A percentile compares a stretch with the other conserved stretches of the same genome.
Evolutionary conservation across 1,284 basidiomycete species (phyloP).

Genomic region (Trichosporon inkin): DNA sequence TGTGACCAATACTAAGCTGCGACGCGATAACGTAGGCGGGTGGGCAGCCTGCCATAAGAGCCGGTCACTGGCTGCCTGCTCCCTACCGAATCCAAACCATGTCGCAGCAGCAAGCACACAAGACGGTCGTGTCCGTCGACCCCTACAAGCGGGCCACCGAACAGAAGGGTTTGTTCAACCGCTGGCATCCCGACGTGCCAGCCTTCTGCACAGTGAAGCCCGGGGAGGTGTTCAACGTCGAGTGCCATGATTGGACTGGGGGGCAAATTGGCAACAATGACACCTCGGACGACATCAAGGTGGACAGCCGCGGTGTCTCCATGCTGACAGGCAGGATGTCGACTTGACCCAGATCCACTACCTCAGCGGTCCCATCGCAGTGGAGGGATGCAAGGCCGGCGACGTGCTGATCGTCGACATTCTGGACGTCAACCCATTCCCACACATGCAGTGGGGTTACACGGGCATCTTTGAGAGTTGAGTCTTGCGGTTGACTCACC

Average conservation of each 20-base stretch:
- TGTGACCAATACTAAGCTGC: too few relatives aligned
- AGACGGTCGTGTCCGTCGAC: conserved; percentile 12
- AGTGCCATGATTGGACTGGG: conserved; percentile 74
- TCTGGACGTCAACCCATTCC: conserved; percentile 61
- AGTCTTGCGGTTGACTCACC: neutral
- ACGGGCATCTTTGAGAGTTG: conserved; percentile 53
- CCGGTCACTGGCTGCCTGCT: neutral
- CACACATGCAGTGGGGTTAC: conserved; percentile 76
- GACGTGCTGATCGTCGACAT: conserved; percentile 57
- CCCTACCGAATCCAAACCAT: neutral
- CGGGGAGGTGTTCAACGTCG: conserved; percentile 63
- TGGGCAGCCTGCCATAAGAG: neutral
- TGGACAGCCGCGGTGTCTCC: conserved; percentile 51
- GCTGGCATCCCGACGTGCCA: conserved; percentile 20
- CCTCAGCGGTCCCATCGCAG: conserved; percentile 67
- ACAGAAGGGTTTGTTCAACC: conserved; percentile 14
- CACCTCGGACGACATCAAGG: conserved; percentile 49
- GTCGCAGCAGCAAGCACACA: neutral
- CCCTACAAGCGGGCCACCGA: conserved; percentile 13
- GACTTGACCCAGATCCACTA: conserved; percentile 55
- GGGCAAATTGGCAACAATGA: conserved; percentile 65
- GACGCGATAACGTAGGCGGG: too few relatives aligned
- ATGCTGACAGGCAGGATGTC: conserved; percentile 34
- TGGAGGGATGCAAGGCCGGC: conserved; percentile 70
- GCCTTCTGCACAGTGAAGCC: conserved; percentile 26